Evolutionary conservation across 2,329 filamentous ascomycete species (phyloP), one percentile per base, ranked within the genome.

Genomic region (Elsinoe arachidis): DNA sequence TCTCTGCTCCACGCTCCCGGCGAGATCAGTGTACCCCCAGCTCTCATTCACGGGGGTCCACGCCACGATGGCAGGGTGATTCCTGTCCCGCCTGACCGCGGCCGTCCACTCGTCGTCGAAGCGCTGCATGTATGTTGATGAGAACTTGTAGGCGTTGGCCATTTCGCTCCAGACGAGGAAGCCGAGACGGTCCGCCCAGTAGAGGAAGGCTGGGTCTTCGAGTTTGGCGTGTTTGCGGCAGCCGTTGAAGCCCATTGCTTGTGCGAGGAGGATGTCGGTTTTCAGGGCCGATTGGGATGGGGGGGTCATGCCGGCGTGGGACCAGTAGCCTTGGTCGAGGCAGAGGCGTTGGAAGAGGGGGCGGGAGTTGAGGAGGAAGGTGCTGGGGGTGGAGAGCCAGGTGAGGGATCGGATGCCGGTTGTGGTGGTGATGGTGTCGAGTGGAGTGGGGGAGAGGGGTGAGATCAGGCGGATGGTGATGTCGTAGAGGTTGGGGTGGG

Each of bases 41-140:
- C 71, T 78, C 66, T 79, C 77, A 62, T 87, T 87, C 46, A 83
- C 78, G 0, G 82, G 82, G 2, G 84, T 87, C 84, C 84, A 87
- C 0, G 80, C 80, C 5, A 87, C 75, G 21, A 87, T 72, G 6
- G 74, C 81, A 0, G 84, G 82, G 55, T 84, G 82, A 62, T 86
- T 87, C 60, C 86, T 80, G 63, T 85, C 84, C 17, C 84, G 71
- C 64, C 76, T 77, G 4, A 87, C 79, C 5, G 79, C 76, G 65
- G 83, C 83, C 1, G 74, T 73, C 84, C 84, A 87, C 64, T 87
- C 84, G 53, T 77, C 72, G 61, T 83, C 77, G 71, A 86, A 85
- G 0, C 83, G 74, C 21, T 79, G 74, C 6, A 80, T 74, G 61
- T 84, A 85, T 30, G 80, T 76, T 5, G 75, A 64, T 61, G 76